Percentiles rank a stretch among this genome's conserved stretches.
phyloP scores from a whole-genome alignment of 177 flowering plant genomes.

The Telopea speciosissima region DNA sequence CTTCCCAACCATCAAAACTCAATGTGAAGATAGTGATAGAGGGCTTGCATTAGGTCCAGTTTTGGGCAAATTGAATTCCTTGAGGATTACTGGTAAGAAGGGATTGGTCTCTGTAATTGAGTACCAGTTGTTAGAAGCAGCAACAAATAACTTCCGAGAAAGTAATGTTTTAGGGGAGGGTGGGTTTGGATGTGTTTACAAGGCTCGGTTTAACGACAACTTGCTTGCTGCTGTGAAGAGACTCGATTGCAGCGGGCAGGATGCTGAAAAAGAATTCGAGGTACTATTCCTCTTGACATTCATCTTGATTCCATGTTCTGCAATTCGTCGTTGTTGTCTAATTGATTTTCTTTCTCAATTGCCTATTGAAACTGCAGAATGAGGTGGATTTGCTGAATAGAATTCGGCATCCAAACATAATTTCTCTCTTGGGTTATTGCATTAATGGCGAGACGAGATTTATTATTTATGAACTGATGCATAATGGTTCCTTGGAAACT shows the following conservation, averaged over 20 bases:
- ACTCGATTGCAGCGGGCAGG: slow-evolving; percentile 41
- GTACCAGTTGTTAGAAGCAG: slow-evolving; percentile 52
- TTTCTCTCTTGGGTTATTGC: slow-evolving; percentile 67
- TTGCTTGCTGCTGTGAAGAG: slow-evolving; percentile 67
- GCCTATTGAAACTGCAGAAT: slow-evolving; percentile 47
- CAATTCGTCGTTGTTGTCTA: background rate
- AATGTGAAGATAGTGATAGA: slow-evolving; percentile 31
- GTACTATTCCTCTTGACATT: slow-evolving; percentile 23
- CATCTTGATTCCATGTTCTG: background rate
- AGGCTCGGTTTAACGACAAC: slow-evolving; percentile 52
- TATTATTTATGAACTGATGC: slow-evolving; percentile 85
- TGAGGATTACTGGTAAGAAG: slow-evolving; percentile 36
- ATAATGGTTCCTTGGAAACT: slow-evolving; percentile 75
- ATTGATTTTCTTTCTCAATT: slow-evolving; percentile 3
- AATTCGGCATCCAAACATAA: slow-evolving; percentile 71
- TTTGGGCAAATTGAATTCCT: slow-evolving; percentile 39
- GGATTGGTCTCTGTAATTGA: slow-evolving; percentile 52
- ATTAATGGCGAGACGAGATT: slow-evolving; percentile 50
- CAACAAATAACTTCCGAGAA: slow-evolving; percentile 53
- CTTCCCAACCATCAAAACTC: background rate
- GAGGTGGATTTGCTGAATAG: slow-evolving; percentile 68
- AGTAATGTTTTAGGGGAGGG: slow-evolving; percentile 65
- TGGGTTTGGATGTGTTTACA: slow-evolving; percentile 72
- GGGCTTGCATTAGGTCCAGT: slow-evolving; percentile 35
- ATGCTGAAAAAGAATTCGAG: slow-evolving; percentile 69